Evolutionary conservation across 1,284 basidiomycete species (phyloP).

Genomic region (Xerocomus nothofagi): DNA sequence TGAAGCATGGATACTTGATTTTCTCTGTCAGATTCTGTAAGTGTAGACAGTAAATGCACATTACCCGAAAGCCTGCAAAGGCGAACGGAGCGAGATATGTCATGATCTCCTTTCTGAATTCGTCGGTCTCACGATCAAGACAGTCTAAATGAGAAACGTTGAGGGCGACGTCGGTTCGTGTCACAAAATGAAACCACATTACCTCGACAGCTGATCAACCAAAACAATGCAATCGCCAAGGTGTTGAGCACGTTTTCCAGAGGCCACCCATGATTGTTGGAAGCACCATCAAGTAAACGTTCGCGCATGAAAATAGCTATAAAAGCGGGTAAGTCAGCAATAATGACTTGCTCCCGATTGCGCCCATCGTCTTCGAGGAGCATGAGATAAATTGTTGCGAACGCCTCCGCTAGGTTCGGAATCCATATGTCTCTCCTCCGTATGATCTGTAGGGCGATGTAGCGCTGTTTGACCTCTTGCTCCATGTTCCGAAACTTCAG

Average conservation of each 20-base stretch:
- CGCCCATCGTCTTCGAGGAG: conserved; percentile 55
- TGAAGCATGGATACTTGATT: conserved; percentile 36
- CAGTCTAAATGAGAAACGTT: conserved; percentile 26
- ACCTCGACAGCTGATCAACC: conserved; percentile 43
- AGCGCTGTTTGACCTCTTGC: conserved; percentile 43
- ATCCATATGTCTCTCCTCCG: conserved; percentile 36
- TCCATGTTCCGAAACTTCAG: conserved; percentile 30
- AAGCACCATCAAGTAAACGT: conserved; percentile 40
- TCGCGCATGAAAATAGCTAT: conserved; percentile 41
- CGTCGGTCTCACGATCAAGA: conserved; percentile 40
- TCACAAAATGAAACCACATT: background rate
- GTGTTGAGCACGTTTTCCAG: conserved; percentile 44
- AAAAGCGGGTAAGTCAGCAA: conserved; percentile 43
- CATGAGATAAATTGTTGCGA: conserved; percentile 64
- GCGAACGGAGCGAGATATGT: conserved; percentile 44
- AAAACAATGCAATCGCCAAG: conserved; percentile 48
- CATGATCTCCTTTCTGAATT: conserved; percentile 37
- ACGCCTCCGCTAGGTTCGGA: conserved; percentile 41
- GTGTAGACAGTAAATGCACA: conserved; percentile 21
- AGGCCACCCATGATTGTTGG: conserved; percentile 48
- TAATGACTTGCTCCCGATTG: conserved; percentile 54
- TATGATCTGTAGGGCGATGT: conserved; percentile 44
- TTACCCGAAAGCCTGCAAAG: conserved; percentile 51
- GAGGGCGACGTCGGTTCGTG: background rate
- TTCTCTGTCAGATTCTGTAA: conserved; percentile 12